Percentiles rank a stretch among this genome's conserved stretches.
Conservation (phyloP, 2,329 filamentous ascomycete genomes). For the Beauveria scarabaeidicola region DNA sequence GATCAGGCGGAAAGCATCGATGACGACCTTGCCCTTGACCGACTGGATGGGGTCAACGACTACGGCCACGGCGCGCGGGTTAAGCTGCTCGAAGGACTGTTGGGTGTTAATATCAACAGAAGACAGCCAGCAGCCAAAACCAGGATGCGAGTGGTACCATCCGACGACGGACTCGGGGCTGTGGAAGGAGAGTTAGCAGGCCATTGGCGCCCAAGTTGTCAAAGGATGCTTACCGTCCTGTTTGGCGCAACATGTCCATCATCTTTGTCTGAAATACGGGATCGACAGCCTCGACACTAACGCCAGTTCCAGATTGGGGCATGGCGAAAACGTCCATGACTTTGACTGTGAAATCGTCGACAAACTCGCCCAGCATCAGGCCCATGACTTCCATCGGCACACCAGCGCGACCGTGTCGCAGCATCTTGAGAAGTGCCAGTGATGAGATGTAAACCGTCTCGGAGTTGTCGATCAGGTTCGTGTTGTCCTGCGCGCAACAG, state of each 20-base stretch:
- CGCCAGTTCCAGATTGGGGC: conserved; percentile 96
- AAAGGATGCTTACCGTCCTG: conserved; percentile 63
- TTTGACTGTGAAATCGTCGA: conserved; percentile 96
- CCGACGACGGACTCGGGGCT: conserved; percentile 96
- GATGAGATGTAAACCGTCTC: conserved; percentile 99
- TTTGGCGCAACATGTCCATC: conserved; percentile 99
- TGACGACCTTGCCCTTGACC: conserved; percentile 98
- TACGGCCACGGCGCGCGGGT: conserved; percentile 89
- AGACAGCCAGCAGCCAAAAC: conserved; percentile 98
- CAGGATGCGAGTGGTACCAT: conserved; percentile 99
- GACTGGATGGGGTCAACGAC: conserved; percentile 98
- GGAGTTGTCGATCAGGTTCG: conserved; percentile 92
- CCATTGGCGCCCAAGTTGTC: background rate
- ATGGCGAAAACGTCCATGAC: conserved; percentile 99
- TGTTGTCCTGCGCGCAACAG: conserved; percentile 58
- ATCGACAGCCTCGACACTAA: conserved; percentile 96
- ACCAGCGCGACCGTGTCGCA: conserved; percentile 91
- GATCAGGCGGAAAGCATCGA: conserved; percentile 97
- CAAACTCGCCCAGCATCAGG: conserved; percentile 96
- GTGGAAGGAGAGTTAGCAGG: conserved; percentile 13
- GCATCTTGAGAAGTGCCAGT: conserved; percentile 94
- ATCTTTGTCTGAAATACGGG: conserved; percentile 99
- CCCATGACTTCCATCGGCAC: conserved; percentile 99
- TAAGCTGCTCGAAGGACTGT: conserved; percentile 99
- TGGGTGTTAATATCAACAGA: conserved; percentile 99